phyloP scores from a whole-genome alignment of 2,329 filamentous ascomycete species.

The Calonectria henricotiae region DNA sequence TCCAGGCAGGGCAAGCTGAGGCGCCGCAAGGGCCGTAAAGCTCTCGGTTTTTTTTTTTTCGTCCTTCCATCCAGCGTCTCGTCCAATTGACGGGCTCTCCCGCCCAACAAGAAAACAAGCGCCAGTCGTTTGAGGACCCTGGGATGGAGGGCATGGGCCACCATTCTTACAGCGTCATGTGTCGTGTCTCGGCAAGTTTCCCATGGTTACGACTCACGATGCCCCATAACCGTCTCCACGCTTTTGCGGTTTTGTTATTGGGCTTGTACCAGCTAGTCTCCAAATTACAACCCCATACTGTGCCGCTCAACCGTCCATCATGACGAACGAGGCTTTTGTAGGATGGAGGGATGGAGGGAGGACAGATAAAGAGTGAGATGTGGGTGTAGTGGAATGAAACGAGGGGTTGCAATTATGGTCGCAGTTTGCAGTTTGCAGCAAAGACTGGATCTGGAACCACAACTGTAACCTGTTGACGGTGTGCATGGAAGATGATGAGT shows the following conservation, averaged over 20 bases:
- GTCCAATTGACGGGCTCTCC: conserved; percentile 20
- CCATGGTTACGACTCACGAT: too few species aligned
- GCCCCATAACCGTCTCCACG: too few species aligned
- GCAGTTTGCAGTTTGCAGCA: conserved; percentile 5
- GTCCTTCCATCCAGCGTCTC: conserved; percentile 11
- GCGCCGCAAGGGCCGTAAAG: conserved; percentile 18
- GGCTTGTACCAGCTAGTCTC: too few species aligned
- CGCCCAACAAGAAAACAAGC: too few species aligned
- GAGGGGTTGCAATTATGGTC: conserved; percentile 16
- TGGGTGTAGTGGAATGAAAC: neutral
- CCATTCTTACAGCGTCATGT: too few species aligned
- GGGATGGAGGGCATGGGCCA: too few species aligned
- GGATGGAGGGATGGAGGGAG: neutral
- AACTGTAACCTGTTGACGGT: neutral
- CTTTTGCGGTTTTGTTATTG: too few species aligned
- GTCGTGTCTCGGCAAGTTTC: too few species aligned
- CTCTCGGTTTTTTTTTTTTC: conserved; percentile 1
- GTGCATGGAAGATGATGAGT: conserved; percentile 20
- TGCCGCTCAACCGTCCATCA: too few species aligned
- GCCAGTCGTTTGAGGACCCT: too few species aligned
- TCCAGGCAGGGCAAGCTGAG: conserved; percentile 27
- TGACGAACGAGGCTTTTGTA: too few species aligned
- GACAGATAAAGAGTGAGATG: conserved; percentile 19
- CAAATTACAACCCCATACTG: too few species aligned
- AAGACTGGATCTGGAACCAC: conserved; percentile 8